Evolutionary conservation across 805 yeast species (phyloP), one percentile per base, ranked within the genome.

Genomic region (Yarrowia sp.): DNA sequence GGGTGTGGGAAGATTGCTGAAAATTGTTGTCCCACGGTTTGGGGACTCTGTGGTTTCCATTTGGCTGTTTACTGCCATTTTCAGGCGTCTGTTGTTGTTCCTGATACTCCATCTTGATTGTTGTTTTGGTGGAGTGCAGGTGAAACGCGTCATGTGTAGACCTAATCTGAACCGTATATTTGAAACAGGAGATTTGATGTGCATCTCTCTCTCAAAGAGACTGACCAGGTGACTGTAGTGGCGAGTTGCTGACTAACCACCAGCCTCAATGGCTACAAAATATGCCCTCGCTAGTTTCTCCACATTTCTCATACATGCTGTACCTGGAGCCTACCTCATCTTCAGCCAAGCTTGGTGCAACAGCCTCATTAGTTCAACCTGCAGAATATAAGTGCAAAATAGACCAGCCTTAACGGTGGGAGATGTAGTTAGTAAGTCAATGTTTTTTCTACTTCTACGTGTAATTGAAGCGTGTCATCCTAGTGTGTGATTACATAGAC

Each of bases 71-170:
- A 11, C 21, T 10, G 58, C 58, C 41, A 16, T 51, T 51, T 51
- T 49, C 41, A 16, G 61, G 54, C 26, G 54, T 48, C 12, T 48
- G 38, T 30, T 32, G 54, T 5, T 19, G 22, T 14, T 48, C 26
- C 28, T 32, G 14, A 21, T 48, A 21, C 17, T 36, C 61, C 61
- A 54, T 54, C 24, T 54, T 24, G 43, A 17, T 24, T 24, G 46
- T 54, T 54, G 46, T 36, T 54, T 24, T 54, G 61, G 61, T 54
- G 61, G 61, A 28, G 61, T 54, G 46, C 61, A 54, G 61, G 12
- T 54, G 33, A 12, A 36, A 38, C 61, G 61, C 61, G 61, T 54
- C 44, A 38, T 17, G 35, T 26, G 54, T 48, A 21, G 54, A 48
- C 54, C 9, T 46, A 28, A 48, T 36, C 59, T 51, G 58, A 51